phyloP scores from a whole-genome alignment of 1,284 basidiomycete genomes.

The Cutaneotrichosporon sp. region DNA sequence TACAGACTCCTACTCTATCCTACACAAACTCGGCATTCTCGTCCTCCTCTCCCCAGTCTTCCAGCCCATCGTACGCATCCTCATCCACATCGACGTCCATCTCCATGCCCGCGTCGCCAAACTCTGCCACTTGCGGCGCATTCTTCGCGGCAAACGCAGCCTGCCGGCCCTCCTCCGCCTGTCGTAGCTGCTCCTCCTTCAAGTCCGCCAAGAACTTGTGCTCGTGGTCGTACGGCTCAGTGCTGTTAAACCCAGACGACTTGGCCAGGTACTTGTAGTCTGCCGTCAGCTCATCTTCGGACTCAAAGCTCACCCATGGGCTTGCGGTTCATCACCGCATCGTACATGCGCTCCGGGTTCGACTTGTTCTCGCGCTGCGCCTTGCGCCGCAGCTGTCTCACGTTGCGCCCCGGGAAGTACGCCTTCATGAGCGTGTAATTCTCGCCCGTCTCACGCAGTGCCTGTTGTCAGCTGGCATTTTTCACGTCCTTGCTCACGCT shows the following conservation, averaged over 20 bases:
- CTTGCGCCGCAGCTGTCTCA: slow-evolving; percentile 42
- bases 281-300: slow-evolving; percentile 9
- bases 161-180: slow-evolving; percentile 8
- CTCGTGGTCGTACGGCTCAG: slow-evolving; percentile 33
- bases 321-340: slow-evolving; percentile 38
- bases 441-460: slow-evolving; percentile 44
- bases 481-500: slow-evolving; percentile 27
- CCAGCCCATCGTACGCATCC: neutral
- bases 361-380: slow-evolving; percentile 37
- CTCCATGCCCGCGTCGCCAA: neutral
- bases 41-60: neutral
- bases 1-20: neutral
- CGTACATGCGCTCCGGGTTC: slow-evolving; percentile 41
- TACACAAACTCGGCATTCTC: slow-evolving; percentile 2
- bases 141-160: slow-evolving; percentile 1
- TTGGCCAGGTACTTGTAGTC: slow-evolving; percentile 40
- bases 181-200: slow-evolving; percentile 31
- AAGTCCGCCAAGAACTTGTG: slow-evolving; percentile 36
- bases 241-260: slow-evolving; percentile 38
- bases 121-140: slow-evolving; percentile 15
- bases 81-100: neutral
- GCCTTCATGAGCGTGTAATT: slow-evolving; percentile 47
- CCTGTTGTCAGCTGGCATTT: slow-evolving; percentile 27
- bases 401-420: slow-evolving; percentile 43
- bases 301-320: slow-evolving; percentile 33